Conservation (phyloP, 129 eudicot species). For the Silybum marianum region DNA sequence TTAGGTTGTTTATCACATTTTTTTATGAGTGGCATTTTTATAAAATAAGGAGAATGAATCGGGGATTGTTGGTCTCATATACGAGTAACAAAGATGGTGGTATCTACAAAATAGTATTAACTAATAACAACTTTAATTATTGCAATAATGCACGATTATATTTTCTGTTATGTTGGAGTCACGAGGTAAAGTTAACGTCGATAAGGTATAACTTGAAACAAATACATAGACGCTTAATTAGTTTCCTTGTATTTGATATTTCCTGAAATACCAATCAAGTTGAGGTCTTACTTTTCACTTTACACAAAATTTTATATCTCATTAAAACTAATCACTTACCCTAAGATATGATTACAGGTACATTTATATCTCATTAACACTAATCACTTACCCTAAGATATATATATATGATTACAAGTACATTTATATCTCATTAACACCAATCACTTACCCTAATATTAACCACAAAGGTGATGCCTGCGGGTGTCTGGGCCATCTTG, state of each 20-base stretch:
- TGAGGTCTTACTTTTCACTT: neutral
- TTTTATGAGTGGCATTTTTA: neutral
- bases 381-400: too few relatives aligned
- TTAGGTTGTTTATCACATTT: neutral
- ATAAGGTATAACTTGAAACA: neutral
- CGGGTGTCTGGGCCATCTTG: too few relatives aligned
- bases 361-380: too few relatives aligned
- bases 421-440: neutral
- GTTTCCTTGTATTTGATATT: neutral
- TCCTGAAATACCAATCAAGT: neutral
- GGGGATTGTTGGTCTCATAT: slow-evolving; percentile 16
- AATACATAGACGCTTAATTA: neutral
- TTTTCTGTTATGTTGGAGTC: neutral
- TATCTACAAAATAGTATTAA: neutral
- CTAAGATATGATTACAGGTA: too few relatives aligned
- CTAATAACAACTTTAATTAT: neutral
- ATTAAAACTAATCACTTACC: too few relatives aligned
- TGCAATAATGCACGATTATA: neutral
- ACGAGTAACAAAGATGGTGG: slow-evolving; percentile 14
- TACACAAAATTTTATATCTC: neutral
- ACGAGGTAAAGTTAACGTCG: neutral
- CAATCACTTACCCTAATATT: neutral
- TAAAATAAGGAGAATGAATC: neutral
- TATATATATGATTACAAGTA: slow-evolving; percentile 7
- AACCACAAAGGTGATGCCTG: too few relatives aligned